phyloP scores from a whole-genome alignment of 768 basidiomycete species.

The Agaricus sinodeliciosus region DNA sequence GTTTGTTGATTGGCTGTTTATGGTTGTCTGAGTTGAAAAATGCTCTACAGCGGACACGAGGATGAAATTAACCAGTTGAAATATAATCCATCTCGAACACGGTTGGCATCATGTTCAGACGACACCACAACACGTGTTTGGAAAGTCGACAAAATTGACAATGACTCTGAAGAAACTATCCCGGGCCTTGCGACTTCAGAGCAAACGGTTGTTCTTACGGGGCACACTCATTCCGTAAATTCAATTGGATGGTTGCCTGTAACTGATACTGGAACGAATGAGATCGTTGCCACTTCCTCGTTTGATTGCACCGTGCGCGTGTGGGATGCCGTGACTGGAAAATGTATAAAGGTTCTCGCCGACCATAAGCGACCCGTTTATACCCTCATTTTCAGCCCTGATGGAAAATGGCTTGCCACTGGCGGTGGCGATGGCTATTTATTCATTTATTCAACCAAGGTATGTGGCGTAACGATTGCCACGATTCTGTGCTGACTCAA shows the following conservation, averaged over 20 bases:
- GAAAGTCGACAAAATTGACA: slow-evolving; percentile 46
- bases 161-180: slow-evolving; percentile 29
- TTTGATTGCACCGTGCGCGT: slow-evolving; percentile 77
- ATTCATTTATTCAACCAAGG: slow-evolving; percentile 64
- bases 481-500: slow-evolving; percentile 11
- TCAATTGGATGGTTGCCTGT: slow-evolving; percentile 65
- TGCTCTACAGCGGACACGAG: slow-evolving; percentile 51
- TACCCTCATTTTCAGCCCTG: slow-evolving; percentile 68
- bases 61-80: slow-evolving; percentile 78
- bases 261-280: slow-evolving; percentile 39
- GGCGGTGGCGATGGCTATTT: slow-evolving; percentile 78
- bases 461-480: slow-evolving; percentile 23
- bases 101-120: slow-evolving; percentile 77
- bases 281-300: slow-evolving; percentile 69
- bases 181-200: slow-evolving; percentile 34
- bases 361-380: slow-evolving; percentile 73
- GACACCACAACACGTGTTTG: slow-evolving; percentile 75
- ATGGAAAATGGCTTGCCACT: slow-evolving; percentile 65
- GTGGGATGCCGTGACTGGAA: slow-evolving; percentile 78
- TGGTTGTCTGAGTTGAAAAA: neutral
- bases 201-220: slow-evolving; percentile 41
- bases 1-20: slow-evolving; percentile 32
- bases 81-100: slow-evolving; percentile 57
- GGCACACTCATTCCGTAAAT: slow-evolving; percentile 62
- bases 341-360: slow-evolving; percentile 62